Percentiles rank a stretch among this genome's conserved stretches.
Evolutionary conservation across 2,329 filamentous ascomycete species (phyloP).

Genomic region (Fusarium paranaense): DNA sequence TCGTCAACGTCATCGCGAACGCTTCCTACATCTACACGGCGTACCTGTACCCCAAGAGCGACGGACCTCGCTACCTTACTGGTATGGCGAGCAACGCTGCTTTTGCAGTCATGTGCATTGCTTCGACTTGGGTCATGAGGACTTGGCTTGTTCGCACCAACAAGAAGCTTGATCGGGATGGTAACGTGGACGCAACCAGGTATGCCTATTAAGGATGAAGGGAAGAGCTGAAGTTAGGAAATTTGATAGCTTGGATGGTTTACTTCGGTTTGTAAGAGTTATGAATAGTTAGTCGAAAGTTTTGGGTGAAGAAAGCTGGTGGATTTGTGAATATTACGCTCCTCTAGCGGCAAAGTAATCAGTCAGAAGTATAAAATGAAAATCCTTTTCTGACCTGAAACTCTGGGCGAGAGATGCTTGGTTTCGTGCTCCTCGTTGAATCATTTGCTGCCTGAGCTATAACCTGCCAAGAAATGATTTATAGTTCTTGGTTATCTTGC

Average conservation of each 20-base stretch:
- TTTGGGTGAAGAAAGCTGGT: background rate
- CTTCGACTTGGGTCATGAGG: constrained; percentile 39
- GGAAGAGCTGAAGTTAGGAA: too few relatives aligned
- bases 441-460: background rate
- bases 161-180: constrained; percentile 39
- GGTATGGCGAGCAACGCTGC: constrained; percentile 51
- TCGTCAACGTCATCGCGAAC: constrained; percentile 58
- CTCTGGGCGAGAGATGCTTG: too few relatives aligned
- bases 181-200: constrained; percentile 11
- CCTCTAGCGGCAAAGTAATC: background rate
- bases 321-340: background rate
- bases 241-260: background rate
- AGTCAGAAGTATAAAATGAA: background rate
- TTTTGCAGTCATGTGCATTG: constrained; percentile 43
- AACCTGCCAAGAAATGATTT: background rate
- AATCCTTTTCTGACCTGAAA: background rate
- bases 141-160: constrained; percentile 42
- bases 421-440: too few relatives aligned
- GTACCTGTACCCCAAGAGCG: constrained; percentile 55
- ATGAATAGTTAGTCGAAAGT: background rate
- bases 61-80: constrained; percentile 55
- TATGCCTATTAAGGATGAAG: constrained; percentile 33
- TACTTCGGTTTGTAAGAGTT: background rate
- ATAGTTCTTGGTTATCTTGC: background rate
- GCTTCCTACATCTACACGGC: constrained; percentile 59